A percentile compares a stretch with the other conserved stretches of the same genome.
Evolutionary conservation across 305 asterid genomes (phyloP).

Genomic region (Solanum chacoense): DNA sequence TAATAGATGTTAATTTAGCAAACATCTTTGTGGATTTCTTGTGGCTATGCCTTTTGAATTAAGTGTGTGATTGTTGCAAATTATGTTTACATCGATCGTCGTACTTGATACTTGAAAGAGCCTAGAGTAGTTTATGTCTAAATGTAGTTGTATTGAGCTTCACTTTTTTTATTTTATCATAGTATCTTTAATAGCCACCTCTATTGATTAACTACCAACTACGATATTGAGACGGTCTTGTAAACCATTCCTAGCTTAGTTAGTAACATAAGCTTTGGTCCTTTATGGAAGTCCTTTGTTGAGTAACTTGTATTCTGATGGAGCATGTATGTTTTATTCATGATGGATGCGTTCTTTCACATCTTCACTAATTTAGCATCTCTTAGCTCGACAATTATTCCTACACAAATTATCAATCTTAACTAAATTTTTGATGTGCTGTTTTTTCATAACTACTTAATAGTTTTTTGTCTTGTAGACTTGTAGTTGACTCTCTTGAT

Average conservation of each 20-base stretch:
- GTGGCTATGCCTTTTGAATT: neutral
- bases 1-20: neutral
- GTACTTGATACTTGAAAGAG: neutral
- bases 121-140: neutral
- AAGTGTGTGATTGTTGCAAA: neutral
- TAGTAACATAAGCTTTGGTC: neutral
- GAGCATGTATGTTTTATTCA: neutral
- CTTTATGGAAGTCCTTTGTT: neutral
- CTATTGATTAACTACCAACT: neutral
- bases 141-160: neutral
- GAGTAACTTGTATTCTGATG: neutral
- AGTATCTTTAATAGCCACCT: neutral
- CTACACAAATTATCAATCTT: neutral
- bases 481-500: neutral
- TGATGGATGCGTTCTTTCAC: neutral
- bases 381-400: neutral
- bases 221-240: neutral
- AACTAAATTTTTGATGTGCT: neutral
- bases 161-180: neutral
- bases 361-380: neutral
- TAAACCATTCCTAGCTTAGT: neutral
- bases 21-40: neutral
- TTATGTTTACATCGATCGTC: neutral
- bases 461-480: neutral
- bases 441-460: neutral